Base-by-base conservation (phyloP, 2,329 filamentous ascomycete genomes). In the Phaeoacremonium minimum region DNA sequence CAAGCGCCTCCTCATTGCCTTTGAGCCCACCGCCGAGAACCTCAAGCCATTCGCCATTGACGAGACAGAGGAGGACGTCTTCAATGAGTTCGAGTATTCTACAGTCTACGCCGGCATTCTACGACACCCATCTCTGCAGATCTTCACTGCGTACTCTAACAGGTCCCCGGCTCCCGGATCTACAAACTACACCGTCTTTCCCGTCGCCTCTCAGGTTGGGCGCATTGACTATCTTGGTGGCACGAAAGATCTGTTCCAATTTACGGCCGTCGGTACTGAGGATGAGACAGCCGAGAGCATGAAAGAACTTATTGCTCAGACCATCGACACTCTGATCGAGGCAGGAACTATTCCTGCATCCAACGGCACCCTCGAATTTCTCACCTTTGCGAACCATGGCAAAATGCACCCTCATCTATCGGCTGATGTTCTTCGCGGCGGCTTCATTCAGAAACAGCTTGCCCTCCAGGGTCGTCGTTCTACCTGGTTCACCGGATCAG, bases 401-500 rank as follows among this genome's bases (percentile, higher is more conserved):
- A 60, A 60, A 12, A 62, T 61, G 43, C 50, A 60, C 18, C 37
- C 61, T 28, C 52, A 47, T 11, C 57, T 65, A 1, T 46, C 56
- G 0, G 42, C 48, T 2, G 48, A 57, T 3, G 52, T 56, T 9
- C 61, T 71, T 36, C 45, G 40, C 15, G 43, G 37, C 7, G 66
- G 67, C 1, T 70, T 69, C 32, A 63, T 71, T 38, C 52, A 56
- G 26, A 44, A 58, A 28, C 48, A 68, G 33, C 58, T 64, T 44
- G 58, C 47, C 3, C 47, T 73, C 18, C 68, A 72, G 47, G 68
- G 68, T 0, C 41, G 58, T 13, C 49, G 54, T 14, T 61, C 58
- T n/a, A 71, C 67, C 0, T 72, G 53, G 47, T 71, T 61, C 43
- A 70, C 65, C 0, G 67, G 68, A 2, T 57, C 58, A 12, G 58